Conservation (phyloP, 257 asterid genomes). For the Solanum sejunctum region DNA sequence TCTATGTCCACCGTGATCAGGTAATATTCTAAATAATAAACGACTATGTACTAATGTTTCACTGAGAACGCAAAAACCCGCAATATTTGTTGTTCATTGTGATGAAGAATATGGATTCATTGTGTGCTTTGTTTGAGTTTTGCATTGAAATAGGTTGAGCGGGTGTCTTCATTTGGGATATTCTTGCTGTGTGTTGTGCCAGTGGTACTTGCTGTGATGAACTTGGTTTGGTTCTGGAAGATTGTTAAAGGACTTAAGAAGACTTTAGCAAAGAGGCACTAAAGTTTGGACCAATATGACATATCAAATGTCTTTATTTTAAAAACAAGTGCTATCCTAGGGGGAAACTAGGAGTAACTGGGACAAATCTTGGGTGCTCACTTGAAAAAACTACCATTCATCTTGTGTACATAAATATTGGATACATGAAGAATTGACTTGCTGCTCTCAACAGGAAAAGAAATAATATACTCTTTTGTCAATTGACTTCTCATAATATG, state of each 20-base stretch:
- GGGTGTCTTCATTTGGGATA: constrained; percentile 31
- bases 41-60: not conserved
- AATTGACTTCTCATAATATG: too few species aligned
- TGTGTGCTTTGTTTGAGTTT: too few species aligned
- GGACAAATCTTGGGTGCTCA: too few species aligned
- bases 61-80: not conserved
- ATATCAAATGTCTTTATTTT: not conserved
- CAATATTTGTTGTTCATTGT: too few species aligned
- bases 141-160: constrained; percentile 34
- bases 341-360: too few species aligned
- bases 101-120: not conserved
- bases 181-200: constrained; percentile 29
- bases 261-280: constrained; percentile 51
- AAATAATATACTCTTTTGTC: not conserved
- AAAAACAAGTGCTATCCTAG: too few species aligned
- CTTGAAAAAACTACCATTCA: not conserved
- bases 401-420: not conserved
- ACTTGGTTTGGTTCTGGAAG: constrained; percentile 61
- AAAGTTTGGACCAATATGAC: not conserved
- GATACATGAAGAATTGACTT: not conserved
- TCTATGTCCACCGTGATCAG: constrained; percentile 34
- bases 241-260: constrained; percentile 51
- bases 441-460: constrained; percentile 3
- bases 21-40: constrained; percentile 15
- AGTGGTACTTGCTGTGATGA: constrained; percentile 36